A percentile compares a stretch with the other conserved stretches of the same genome.
Evolutionary conservation across 306 rosid species (phyloP).

Genomic region (Pachyrhizus erosus): DNA sequence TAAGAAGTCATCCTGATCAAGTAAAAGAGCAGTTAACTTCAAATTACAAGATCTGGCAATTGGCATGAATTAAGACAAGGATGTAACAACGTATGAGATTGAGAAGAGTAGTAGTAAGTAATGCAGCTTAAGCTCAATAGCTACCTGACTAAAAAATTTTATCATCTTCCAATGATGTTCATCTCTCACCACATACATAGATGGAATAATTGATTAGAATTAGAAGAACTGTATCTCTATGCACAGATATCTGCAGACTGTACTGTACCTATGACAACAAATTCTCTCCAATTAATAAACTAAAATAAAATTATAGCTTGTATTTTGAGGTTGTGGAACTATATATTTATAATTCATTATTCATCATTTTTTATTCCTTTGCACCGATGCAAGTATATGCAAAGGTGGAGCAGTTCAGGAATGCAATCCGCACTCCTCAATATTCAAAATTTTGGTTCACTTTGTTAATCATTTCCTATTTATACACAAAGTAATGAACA

Average conservation of each 20-base stretch:
- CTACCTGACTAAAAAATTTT: neutral
- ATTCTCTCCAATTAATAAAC: neutral
- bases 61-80: neutral
- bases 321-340: neutral
- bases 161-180: neutral
- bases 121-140: slow-evolving; percentile 13
- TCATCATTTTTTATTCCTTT: neutral
- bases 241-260: neutral
- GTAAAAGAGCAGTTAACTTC: slow-evolving; percentile 42
- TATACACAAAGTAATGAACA: neutral
- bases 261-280: neutral
- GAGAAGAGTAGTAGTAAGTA: neutral
- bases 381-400: neutral
- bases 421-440: neutral
- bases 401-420: slow-evolving; percentile 13
- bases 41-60: slow-evolving; percentile 3
- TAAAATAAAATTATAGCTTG: neutral
- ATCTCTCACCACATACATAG: neutral
- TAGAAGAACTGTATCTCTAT: neutral
- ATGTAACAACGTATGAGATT: neutral
- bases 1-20: slow-evolving; percentile 92
- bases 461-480: neutral
- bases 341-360: neutral
- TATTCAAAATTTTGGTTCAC: neutral
- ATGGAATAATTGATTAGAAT: neutral